Percentiles rank a stretch among this genome's conserved stretches.
Conservation (phyloP, 176 grass and related monocot species). For the Phoenix roebelenii region DNA sequence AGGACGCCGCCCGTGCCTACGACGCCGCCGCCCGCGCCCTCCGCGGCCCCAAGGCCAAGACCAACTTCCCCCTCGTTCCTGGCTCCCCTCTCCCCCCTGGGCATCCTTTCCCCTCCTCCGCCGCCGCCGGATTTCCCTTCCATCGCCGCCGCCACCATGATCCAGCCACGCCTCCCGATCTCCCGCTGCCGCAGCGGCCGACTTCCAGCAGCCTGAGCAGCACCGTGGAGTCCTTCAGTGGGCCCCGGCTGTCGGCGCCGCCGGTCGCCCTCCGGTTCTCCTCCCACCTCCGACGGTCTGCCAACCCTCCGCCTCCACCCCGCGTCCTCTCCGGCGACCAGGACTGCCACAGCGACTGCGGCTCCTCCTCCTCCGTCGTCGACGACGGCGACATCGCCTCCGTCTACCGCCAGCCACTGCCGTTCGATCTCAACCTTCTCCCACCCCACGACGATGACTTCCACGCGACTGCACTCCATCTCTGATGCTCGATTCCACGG, state of each 20-base stretch:
- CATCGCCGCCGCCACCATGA: neutral
- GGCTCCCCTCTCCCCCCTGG: neutral
- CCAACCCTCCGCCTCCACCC: constrained; percentile 18
- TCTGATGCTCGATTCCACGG: neutral
- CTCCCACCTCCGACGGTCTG: neutral
- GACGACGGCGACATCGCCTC: neutral
- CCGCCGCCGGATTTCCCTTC: neutral
- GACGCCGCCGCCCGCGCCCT: constrained; percentile 50
- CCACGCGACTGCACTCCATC: neutral
- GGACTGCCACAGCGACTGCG: constrained; percentile 67
- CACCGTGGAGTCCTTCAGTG: constrained; percentile 63
- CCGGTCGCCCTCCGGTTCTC: constrained; percentile 16
- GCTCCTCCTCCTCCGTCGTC: constrained; percentile 5
- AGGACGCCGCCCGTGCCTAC: constrained; percentile 57
- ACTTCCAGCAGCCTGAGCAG: constrained; percentile 61
- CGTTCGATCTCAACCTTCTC: neutral
- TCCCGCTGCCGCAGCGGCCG: constrained; percentile 18
- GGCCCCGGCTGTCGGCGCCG: constrained; percentile 18
- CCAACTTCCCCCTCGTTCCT: constrained; percentile 40
- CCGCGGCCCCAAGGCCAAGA: constrained; percentile 60
- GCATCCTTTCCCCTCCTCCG: neutral
- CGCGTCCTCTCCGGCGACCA: constrained; percentile 8
- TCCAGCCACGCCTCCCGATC: neutral
- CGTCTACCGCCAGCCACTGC: neutral
- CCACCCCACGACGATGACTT: neutral